Evolutionary conservation across 2,329 filamentous ascomycete species (phyloP).

Genomic region (Trichoderma guizhouense): DNA sequence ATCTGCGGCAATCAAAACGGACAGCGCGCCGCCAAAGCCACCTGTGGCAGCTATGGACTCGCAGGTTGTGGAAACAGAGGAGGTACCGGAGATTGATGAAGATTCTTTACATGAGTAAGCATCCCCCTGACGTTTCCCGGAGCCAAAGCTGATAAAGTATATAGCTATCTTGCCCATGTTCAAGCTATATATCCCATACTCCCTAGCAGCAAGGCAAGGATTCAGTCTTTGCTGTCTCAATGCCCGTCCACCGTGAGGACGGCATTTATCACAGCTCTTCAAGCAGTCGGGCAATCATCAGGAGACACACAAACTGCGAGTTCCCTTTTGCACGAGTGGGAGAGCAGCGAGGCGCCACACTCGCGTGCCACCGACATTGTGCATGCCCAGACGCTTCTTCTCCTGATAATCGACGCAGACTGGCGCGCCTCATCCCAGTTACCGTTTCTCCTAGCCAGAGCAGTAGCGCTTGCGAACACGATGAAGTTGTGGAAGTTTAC

Average conservation of each 20-base stretch:
- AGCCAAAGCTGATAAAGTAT: neutral
- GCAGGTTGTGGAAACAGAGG: constrained; percentile 33
- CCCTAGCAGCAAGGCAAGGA: constrained; percentile 52
- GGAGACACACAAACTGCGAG: constrained; percentile 45
- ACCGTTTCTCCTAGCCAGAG: constrained; percentile 57
- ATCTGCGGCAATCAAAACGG: constrained; percentile 39
- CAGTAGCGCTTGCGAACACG: constrained; percentile 62
- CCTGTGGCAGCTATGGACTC: constrained; percentile 35
- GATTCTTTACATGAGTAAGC: constrained; percentile 45
- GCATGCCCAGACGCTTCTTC: constrained; percentile 63
- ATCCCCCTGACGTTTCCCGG: neutral
- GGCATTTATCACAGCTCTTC: constrained; percentile 63
- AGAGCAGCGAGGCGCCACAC: constrained; percentile 40
- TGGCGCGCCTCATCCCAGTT: constrained; percentile 45
- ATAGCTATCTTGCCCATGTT: constrained; percentile 60
- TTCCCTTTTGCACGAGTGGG: constrained; percentile 51
- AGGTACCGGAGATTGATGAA: constrained; percentile 41
- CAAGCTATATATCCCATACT: constrained; percentile 67
- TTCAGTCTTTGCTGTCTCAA: constrained; percentile 54
- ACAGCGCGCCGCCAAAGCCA: constrained; percentile 36
- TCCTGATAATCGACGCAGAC: constrained; percentile 65
- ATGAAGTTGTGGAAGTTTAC: constrained; percentile 54
- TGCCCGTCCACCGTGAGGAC: constrained; percentile 56
- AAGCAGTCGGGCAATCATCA: constrained; percentile 46
- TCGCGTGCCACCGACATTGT: constrained; percentile 47